Evolutionary conservation across 2,329 filamentous ascomycete genomes (phyloP).

Genomic region (Lomentospora prolificans): DNA sequence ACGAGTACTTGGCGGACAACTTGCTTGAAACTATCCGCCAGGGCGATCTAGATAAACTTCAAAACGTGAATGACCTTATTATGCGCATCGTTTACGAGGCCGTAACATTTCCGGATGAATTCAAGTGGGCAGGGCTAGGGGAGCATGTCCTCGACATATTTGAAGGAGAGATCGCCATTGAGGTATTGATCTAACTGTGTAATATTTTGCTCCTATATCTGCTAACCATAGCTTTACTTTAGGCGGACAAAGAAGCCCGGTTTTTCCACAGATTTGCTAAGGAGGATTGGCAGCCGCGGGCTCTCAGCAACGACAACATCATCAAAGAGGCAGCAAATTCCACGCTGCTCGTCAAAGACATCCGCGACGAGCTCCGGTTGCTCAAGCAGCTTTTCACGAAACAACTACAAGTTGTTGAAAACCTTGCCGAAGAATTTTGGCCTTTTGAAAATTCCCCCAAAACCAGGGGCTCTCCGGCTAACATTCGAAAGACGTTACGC

Average conservation of each 20-base stretch:
- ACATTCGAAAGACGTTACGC: not conserved
- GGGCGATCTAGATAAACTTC: conserved; percentile 7
- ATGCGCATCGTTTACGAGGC: conserved; percentile 10
- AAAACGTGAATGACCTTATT: conserved; percentile 10
- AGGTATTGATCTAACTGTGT: conserved; percentile 1
- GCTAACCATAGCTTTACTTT: not conserved
- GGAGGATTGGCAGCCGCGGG: not conserved
- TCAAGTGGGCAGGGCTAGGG: conserved; percentile 12
- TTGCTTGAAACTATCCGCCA: conserved; percentile 13
- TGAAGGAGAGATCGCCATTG: conserved; percentile 8
- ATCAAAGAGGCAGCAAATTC: conserved; percentile 8
- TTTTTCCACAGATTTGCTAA: not conserved
- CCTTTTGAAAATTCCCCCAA: not conserved
- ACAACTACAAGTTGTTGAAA: conserved; percentile 9
- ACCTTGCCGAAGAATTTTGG: conserved; percentile 11
- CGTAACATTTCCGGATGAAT: conserved; percentile 11
- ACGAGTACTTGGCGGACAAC: conserved; percentile 9
- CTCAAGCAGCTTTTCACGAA: conserved; percentile 10
- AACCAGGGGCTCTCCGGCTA: not conserved
- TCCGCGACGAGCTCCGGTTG: conserved; percentile 11
- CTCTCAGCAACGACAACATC: not conserved
- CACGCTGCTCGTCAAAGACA: conserved; percentile 9
- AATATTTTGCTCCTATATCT: not conserved
- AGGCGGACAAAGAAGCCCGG: not conserved
- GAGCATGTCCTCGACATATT: conserved; percentile 13